Conservation (phyloP, 495 filamentous ascomycete genomes). For the Penicillium arizonense region DNA sequence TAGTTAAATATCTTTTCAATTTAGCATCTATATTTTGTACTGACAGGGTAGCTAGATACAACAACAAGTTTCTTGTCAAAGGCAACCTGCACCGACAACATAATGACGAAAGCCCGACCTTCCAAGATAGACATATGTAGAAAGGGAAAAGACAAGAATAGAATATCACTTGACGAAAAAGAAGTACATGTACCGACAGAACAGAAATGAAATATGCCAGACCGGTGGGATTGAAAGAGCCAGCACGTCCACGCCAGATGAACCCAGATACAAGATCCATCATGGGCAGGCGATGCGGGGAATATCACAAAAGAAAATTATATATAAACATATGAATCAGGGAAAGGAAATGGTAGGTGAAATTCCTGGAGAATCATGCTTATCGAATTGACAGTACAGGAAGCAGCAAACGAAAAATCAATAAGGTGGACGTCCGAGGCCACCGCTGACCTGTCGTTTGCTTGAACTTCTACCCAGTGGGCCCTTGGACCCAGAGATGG, state of each 20-base stretch:
- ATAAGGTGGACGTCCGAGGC: slow-evolving; percentile 46
- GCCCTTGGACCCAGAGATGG: slow-evolving; percentile 10
- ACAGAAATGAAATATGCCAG: slow-evolving; percentile 4
- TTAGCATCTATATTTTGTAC: slow-evolving; percentile 24
- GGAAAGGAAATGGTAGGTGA: neutral
- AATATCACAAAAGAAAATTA: slow-evolving; percentile 3
- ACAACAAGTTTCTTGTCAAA: slow-evolving; percentile 4
- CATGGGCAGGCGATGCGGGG: neutral
- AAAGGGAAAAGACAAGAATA: slow-evolving; percentile 5
- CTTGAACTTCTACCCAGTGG: slow-evolving; percentile 13
- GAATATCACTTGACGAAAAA: slow-evolving; percentile 11
- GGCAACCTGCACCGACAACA: slow-evolving; percentile 2
- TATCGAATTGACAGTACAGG: slow-evolving; percentile 16
- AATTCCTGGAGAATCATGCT: slow-evolving; percentile 4
- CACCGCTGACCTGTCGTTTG: slow-evolving; percentile 29
- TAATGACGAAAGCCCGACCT: slow-evolving; percentile 1
- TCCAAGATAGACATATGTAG: slow-evolving; percentile 14
- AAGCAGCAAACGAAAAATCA: slow-evolving; percentile 15
- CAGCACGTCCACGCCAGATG: neutral
- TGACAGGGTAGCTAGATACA: slow-evolving; percentile 25
- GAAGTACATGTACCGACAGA: neutral
- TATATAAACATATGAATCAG: slow-evolving; percentile 22
- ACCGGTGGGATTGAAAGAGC: neutral
- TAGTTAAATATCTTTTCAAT: neutral
- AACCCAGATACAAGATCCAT: neutral